Conservation (phyloP, 1,284 basidiomycete genomes). For the Pascua sp. region DNA sequence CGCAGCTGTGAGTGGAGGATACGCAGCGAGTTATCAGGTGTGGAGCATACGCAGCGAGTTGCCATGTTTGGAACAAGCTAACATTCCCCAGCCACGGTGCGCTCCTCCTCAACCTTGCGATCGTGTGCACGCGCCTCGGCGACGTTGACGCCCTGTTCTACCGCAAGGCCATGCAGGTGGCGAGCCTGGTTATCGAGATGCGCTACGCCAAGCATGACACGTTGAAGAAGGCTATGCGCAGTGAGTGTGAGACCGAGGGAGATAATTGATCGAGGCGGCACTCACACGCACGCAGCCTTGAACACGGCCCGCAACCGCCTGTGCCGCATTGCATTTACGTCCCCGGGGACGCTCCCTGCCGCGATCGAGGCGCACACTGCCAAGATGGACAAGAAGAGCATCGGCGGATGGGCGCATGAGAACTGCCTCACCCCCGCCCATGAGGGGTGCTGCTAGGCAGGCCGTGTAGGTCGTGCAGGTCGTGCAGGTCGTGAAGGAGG, state of each 20-base stretch:
- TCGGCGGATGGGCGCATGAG: background rate
- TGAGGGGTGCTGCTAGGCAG: background rate
- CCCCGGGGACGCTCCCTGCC: background rate
- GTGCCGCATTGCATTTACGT: background rate
- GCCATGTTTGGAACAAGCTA: no score
- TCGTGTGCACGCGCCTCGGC: background rate
- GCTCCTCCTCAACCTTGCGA: background rate
- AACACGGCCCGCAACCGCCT: background rate
- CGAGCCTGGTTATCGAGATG: background rate
- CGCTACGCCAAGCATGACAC: background rate
- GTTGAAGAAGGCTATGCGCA: background rate
- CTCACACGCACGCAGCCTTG: no score
- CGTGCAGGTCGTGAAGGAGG: no score
- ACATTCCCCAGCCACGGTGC: background rate
- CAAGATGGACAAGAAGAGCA: background rate
- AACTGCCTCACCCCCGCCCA: background rate
- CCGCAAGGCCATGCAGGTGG: slow-evolving; percentile 2
- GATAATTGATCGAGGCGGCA: background rate
- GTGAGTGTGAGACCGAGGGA: no score
- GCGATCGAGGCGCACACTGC: background rate
- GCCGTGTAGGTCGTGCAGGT: no score
- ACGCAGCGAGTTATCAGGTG: no score
- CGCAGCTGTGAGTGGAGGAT: background rate
- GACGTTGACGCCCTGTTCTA: background rate
- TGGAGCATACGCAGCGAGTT: no score